A percentile compares a stretch with the other conserved stretches of the same genome.
Evolutionary conservation across 805 yeast species (phyloP).

Genomic region (Schizosaccharomyces osmophilus): DNA sequence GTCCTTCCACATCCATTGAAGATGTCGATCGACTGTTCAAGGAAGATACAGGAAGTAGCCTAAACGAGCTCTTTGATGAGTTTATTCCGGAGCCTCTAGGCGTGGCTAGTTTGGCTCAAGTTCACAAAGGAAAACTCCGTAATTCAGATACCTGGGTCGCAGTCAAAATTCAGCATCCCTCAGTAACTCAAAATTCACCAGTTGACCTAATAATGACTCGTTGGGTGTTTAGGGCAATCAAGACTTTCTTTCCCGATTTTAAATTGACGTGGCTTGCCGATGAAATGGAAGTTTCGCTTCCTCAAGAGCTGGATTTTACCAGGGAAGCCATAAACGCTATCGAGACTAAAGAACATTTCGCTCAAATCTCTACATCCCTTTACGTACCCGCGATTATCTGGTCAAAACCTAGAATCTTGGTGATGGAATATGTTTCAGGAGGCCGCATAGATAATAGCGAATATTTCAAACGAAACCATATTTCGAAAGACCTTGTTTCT

Average conservation of each 20-base stretch:
- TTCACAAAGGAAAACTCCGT: slow-evolving; percentile 48
- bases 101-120: slow-evolving; percentile 90
- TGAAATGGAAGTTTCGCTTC: slow-evolving; percentile 66
- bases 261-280: slow-evolving; percentile 91
- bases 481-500: slow-evolving; percentile 57
- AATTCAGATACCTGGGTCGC: slow-evolving; percentile 53
- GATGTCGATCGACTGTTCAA: slow-evolving; percentile 44
- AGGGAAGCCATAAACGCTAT: slow-evolving; percentile 67
- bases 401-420: slow-evolving; percentile 44
- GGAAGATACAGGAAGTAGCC: slow-evolving; percentile 33
- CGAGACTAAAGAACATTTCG: slow-evolving; percentile 45
- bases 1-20: slow-evolving; percentile 55
- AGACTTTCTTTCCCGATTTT: slow-evolving; percentile 70
- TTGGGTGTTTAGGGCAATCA: slow-evolving; percentile 48
- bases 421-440: slow-evolving; percentile 53
- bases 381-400: slow-evolving; percentile 48
- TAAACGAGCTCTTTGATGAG: slow-evolving; percentile 39
- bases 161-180: slow-evolving; percentile 83
- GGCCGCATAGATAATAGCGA: slow-evolving; percentile 54
- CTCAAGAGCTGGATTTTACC: slow-evolving; percentile 69
- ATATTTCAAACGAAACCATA: slow-evolving; percentile 35
- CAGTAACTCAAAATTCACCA: slow-evolving; percentile 67
- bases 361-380: slow-evolving; percentile 41
- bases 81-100: slow-evolving; percentile 66
- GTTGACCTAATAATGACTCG: slow-evolving; percentile 60